These are phyloP conservation scores for Trichoderma citrinoviride DNA, from an alignment of 2,329 filamentous ascomycete species.

Conservation along the genomic window DNA sequence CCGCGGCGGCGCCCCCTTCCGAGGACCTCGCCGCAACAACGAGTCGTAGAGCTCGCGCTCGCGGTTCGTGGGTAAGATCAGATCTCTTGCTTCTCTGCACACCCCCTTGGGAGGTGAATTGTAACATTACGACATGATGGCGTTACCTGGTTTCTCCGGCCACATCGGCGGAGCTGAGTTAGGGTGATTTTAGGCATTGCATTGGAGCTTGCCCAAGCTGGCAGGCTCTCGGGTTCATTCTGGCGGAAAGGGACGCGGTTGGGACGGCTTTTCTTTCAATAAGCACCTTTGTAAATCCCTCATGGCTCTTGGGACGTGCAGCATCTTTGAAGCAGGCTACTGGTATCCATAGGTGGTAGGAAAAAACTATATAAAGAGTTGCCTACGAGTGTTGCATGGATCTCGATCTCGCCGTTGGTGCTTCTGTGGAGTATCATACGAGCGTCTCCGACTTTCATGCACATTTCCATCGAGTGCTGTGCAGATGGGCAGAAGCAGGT, in stretches of 20 bases:
- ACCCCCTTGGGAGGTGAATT: conserved; percentile 34
- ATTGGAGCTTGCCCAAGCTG: conserved; percentile 23
- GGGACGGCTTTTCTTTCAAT: conserved; percentile 20
- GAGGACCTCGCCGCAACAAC: conserved; percentile 38
- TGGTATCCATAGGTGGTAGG: conserved; percentile 21
- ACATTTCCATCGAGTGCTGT: no score
- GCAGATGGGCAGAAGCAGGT: no score
- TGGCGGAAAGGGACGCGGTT: conserved; percentile 18
- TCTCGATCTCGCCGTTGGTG: not conserved
- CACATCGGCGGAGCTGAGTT: conserved; percentile 29
- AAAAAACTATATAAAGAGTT: conserved; percentile 12
- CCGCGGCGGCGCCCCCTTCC: conserved; percentile 36
- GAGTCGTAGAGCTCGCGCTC: conserved; percentile 37
- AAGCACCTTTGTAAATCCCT: conserved; percentile 22
- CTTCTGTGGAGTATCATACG: no score
- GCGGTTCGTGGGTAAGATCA: conserved; percentile 30
- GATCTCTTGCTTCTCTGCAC: conserved; percentile 32
- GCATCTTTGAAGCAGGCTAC: conserved; percentile 21
- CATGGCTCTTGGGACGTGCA: conserved; percentile 21
- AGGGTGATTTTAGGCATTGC: conserved; percentile 32
- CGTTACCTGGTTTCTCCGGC: conserved; percentile 34
- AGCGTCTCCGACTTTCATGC: no score
- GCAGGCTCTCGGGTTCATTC: conserved; percentile 22
- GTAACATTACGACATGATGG: conserved; percentile 42
- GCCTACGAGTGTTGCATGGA: conserved; percentile 3